These are phyloP conservation scores for Exophiala lecanii-corni DNA, from an alignment of 2,329 filamentous ascomycete species.

Conservation along the genomic window DNA sequence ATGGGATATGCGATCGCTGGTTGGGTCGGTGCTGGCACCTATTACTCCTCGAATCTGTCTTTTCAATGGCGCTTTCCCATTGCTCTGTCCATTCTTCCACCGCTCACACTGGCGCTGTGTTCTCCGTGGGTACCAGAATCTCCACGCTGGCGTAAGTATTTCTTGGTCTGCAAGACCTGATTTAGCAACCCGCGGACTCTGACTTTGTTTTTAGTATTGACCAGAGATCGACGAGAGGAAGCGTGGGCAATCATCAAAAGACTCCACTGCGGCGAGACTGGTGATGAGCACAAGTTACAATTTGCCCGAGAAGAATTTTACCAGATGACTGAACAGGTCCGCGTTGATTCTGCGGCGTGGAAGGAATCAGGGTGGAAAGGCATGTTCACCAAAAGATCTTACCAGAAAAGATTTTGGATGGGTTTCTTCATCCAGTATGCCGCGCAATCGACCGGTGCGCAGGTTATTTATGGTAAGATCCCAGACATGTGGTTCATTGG, in stretches of 20 bases:
- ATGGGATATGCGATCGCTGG: conserved; percentile 44
- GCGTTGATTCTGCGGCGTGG: conserved; percentile 15
- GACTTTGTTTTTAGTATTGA: conserved; percentile 31
- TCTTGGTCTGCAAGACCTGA: no score
- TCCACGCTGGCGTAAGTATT: conserved; percentile 45
- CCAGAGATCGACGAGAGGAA: conserved; percentile 43
- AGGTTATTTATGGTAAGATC: conserved; percentile 32
- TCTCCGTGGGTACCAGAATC: conserved; percentile 44
- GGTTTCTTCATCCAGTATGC: conserved; percentile 23
- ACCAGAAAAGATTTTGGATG: conserved; percentile 22
- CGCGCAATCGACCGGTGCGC: conserved; percentile 19
- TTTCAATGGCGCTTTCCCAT: conserved; percentile 47
- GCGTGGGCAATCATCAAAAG: conserved; percentile 41
- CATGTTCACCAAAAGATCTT: conserved; percentile 19
- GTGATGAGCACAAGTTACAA: conserved; percentile 11
- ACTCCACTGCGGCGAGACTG: conserved; percentile 32
- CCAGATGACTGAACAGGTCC: conserved; percentile 22
- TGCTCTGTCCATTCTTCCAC: conserved; percentile 37
- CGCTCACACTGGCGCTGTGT: conserved; percentile 38
- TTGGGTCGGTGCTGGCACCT: conserved; percentile 45
- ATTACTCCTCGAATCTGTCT: conserved; percentile 38
- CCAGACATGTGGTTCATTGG: neutral
- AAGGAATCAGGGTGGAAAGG: conserved; percentile 15
- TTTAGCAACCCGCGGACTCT: no score
- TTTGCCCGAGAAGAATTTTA: conserved; percentile 23